Evolutionary conservation across 1,139 yeast genomes (phyloP).

Genomic region (Geotrichum macrosporum): DNA sequence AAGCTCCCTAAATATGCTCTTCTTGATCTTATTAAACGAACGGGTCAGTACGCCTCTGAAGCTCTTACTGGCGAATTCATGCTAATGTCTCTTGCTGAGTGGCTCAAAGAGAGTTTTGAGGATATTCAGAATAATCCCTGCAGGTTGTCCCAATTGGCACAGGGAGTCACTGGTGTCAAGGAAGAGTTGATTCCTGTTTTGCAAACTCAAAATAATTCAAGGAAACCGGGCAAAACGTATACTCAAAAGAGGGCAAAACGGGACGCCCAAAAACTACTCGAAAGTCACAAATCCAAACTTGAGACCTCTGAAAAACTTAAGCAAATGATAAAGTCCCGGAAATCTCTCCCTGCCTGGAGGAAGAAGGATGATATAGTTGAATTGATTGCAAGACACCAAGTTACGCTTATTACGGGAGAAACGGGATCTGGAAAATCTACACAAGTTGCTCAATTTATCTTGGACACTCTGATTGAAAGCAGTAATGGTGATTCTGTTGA

Average conservation of each 20-base stretch:
- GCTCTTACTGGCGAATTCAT: slow-evolving; percentile 63
- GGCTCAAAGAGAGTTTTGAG: slow-evolving; percentile 63
- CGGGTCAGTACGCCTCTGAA: slow-evolving; percentile 39
- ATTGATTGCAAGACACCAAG: slow-evolving; percentile 54
- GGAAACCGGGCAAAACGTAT: slow-evolving; percentile 5
- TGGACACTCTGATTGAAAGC: slow-evolving; percentile 51
- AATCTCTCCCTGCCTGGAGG: slow-evolving; percentile 77
- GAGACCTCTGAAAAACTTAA: slow-evolving; percentile 10
- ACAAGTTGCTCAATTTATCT: slow-evolving; percentile 81
- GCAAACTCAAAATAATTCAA: not conserved
- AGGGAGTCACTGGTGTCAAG: slow-evolving; percentile 37
- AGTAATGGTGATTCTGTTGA: slow-evolving; percentile 46
- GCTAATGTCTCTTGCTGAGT: slow-evolving; percentile 62
- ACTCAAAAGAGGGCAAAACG: slow-evolving; percentile 4
- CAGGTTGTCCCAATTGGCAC: slow-evolving; percentile 46
- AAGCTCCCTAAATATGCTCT: slow-evolving; percentile 72
- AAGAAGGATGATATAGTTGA: slow-evolving; percentile 54
- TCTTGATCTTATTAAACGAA: slow-evolving; percentile 53
- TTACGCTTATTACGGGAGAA: slow-evolving; percentile 85
- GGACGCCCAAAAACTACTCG: slow-evolving; percentile 9
- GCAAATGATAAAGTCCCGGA: slow-evolving; percentile 45
- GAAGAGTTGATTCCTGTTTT: slow-evolving; percentile 21
- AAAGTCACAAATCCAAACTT: slow-evolving; percentile 4
- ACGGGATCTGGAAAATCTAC: slow-evolving; percentile 97
- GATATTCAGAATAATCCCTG: slow-evolving; percentile 70